phyloP scores from a whole-genome alignment of 129 eudicot genomes.

The Tanacetum coccineum region DNA sequence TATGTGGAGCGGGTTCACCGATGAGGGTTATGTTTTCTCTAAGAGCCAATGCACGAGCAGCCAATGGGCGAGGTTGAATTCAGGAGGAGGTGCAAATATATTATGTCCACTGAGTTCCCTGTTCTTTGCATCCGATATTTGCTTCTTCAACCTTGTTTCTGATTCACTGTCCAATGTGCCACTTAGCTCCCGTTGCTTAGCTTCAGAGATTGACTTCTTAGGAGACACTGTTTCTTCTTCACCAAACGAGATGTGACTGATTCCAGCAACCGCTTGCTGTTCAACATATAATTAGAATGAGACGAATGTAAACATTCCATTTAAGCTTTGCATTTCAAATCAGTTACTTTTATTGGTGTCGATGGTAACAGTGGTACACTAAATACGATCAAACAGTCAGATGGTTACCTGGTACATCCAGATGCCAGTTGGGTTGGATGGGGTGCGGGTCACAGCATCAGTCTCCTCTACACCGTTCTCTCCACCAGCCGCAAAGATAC shows the following conservation, averaged over 20 bases:
- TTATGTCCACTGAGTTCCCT: constrained; percentile 90
- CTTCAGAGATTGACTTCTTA: constrained; percentile 73
- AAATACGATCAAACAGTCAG: too few species aligned
- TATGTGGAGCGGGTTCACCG: too few species aligned
- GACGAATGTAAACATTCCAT: too few species aligned
- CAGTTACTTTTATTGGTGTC: too few species aligned
- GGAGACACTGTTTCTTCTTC: constrained; percentile 72
- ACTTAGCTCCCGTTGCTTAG: constrained; percentile 86
- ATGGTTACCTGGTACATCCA: constrained; percentile 97
- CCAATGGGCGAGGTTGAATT: constrained; percentile 76
- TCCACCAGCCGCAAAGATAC: constrained; percentile 38
- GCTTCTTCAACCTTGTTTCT: constrained; percentile 77
- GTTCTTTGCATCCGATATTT: constrained; percentile 63
- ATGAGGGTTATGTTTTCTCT: too few species aligned
- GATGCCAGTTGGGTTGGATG: constrained; percentile 67
- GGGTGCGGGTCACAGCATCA: constrained; percentile 38
- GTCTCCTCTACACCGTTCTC: constrained; percentile 28
- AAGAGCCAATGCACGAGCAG: too few species aligned
- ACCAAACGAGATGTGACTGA: constrained; percentile 83
- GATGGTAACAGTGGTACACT: too few species aligned
- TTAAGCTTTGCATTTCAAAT: too few species aligned
- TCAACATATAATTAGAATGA: too few species aligned
- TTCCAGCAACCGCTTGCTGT: constrained; percentile 86
- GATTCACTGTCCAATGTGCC: constrained; percentile 72
- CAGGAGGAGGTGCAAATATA: constrained; percentile 95